These are phyloP conservation scores for Coemansia sp. DNA, from an alignment of 192 early-diverging fungal genomes.

Conservation along the genomic window DNA sequence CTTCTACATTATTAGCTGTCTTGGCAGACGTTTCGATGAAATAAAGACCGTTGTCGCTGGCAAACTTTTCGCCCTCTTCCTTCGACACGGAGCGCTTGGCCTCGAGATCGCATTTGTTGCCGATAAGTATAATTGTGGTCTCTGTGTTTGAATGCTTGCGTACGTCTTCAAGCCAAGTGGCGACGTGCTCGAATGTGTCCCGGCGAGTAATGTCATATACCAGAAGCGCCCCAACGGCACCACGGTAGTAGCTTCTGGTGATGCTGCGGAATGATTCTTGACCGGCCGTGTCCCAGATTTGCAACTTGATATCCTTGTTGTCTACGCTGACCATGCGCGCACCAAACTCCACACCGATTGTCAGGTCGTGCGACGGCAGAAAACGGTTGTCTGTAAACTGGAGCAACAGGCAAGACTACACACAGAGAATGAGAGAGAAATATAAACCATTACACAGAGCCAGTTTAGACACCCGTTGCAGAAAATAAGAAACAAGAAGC, in stretches of 20 bases:
- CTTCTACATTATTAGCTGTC: slow-evolving; percentile 81
- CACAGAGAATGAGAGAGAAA: neutral
- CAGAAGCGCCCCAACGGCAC: slow-evolving; percentile 74
- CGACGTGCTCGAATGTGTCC: slow-evolving; percentile 76
- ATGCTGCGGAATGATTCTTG: slow-evolving; percentile 86
- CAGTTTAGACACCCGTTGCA: neutral
- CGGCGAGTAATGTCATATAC: slow-evolving; percentile 84
- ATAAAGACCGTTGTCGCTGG: slow-evolving; percentile 78
- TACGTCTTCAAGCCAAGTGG: slow-evolving; percentile 83
- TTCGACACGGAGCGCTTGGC: slow-evolving; percentile 74
- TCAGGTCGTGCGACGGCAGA: slow-evolving; percentile 76
- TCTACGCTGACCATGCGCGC: slow-evolving; percentile 73
- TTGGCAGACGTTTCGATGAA: slow-evolving; percentile 93
- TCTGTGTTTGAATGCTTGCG: slow-evolving; percentile 86
- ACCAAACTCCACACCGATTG: slow-evolving; percentile 85
- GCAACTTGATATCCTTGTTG: slow-evolving; percentile 83
- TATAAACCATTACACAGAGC: neutral
- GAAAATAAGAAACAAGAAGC: slow-evolving; percentile 4
- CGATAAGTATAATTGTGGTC: slow-evolving; percentile 86
- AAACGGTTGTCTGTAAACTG: slow-evolving; percentile 84
- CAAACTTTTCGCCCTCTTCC: slow-evolving; percentile 89
- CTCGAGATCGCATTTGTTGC: slow-evolving; percentile 91
- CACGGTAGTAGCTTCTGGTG: slow-evolving; percentile 81
- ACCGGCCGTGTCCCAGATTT: slow-evolving; percentile 94
- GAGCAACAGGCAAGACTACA: slow-evolving; percentile 71